Evolutionary conservation across 2,329 filamentous ascomycete species (phyloP).

Genomic region (Moelleriella libera): DNA sequence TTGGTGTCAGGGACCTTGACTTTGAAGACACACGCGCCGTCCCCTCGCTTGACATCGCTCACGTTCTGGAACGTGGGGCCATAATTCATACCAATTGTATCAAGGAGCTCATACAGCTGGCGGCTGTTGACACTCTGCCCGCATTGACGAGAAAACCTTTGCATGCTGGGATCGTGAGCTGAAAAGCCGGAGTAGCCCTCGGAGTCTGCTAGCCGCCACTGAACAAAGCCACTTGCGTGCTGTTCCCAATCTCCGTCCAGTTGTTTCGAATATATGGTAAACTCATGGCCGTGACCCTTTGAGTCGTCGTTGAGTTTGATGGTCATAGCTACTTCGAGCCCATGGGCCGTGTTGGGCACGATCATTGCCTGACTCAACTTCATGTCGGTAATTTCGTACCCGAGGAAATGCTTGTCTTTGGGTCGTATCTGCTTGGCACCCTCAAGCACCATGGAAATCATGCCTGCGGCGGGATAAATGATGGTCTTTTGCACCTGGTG

Average conservation of each 20-base stretch:
- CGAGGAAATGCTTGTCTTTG: constrained; percentile 11
- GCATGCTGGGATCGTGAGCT: constrained; percentile 10
- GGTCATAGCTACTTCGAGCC: constrained; percentile 35
- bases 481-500: constrained; percentile 35
- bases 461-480: constrained; percentile 36
- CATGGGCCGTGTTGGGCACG: constrained; percentile 28
- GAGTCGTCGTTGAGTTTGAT: constrained; percentile 17
- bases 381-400: constrained; percentile 30
- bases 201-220: constrained; percentile 12
- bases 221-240: constrained; percentile 22
- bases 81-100: constrained; percentile 37
- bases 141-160: constrained; percentile 13
- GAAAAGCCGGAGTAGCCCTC: constrained; percentile 5
- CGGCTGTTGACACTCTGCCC: constrained; percentile 21
- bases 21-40: constrained; percentile 19
- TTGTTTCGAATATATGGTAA: constrained; percentile 31
- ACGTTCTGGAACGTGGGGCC: constrained; percentile 36
- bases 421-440: constrained; percentile 25
- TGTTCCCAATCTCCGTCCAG: constrained; percentile 25
- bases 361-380: constrained; percentile 36
- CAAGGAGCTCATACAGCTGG: constrained; percentile 35
- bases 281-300: constrained; percentile 11
- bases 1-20: constrained; percentile 33
- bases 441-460: constrained; percentile 34
- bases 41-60: constrained; percentile 16